Percentiles rank a stretch among this genome's conserved stretches.
These are phyloP conservation scores for Fusarium denticulatum DNA, from an alignment of 2,329 filamentous ascomycete species.

Conservation along the genomic window DNA sequence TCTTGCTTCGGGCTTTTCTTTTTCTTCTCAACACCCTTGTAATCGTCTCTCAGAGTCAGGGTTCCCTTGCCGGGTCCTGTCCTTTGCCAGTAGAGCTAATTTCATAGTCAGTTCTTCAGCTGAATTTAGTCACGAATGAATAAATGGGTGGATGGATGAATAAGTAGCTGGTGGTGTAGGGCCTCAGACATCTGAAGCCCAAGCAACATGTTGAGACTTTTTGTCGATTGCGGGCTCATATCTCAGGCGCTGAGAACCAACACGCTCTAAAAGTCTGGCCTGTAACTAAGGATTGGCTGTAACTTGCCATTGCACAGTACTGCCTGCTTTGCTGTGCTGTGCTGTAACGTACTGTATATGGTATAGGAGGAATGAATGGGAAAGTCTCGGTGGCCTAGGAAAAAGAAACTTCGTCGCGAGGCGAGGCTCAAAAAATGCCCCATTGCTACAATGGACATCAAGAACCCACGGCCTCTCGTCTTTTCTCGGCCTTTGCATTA, in stretches of 20 bases:
- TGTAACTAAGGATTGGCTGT: neutral
- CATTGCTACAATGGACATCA: neutral
- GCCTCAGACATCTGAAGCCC: neutral
- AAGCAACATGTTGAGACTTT: neutral
- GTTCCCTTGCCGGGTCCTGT: neutral
- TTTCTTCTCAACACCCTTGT: constrained; percentile 9
- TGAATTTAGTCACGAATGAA: neutral
- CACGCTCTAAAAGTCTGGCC: constrained; percentile 5
- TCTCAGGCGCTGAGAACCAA: constrained; percentile 26
- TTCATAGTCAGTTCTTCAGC: neutral
- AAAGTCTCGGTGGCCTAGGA: neutral
- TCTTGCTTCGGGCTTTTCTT: constrained; percentile 10
- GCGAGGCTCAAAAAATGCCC: neutral
- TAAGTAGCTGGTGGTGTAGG: constrained; percentile 12
- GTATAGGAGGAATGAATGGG: neutral
- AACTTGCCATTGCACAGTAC: neutral
- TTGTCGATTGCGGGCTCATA: constrained; percentile 28
- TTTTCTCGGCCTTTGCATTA: neutral
- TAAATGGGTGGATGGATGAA: neutral
- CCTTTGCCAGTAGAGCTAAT: neutral
- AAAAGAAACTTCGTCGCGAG: neutral
- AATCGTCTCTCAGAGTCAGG: neutral
- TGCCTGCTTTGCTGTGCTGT: neutral
- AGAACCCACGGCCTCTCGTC: neutral
- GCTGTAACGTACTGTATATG: neutral